Base-by-base conservation (phyloP, 1,139 yeast species). In the Yamadazyma taylorii region DNA sequence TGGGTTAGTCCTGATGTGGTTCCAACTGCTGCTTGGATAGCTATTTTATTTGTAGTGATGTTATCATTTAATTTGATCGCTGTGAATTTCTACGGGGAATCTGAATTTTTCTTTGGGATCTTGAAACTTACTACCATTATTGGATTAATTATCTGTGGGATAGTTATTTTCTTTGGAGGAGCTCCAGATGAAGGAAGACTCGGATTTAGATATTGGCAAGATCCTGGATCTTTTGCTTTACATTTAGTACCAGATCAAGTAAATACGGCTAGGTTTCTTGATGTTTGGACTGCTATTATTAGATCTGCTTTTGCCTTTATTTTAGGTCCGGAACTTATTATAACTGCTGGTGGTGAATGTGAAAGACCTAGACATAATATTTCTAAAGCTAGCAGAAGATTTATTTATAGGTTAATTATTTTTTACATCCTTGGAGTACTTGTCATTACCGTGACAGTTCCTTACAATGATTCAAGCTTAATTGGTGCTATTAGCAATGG, bases 271-370 rank as follows among this genome's bases (percentile, higher is more conserved):
- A 45, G 46, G 32, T 60, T 60, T 33, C 41, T 52, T 17, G 68
- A 56, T 11, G 56, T 60, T 31, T 59, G 63, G 63, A 54, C 54
- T 32, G 50, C 56, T 16, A 45, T 61, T 8, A 55, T 59, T 12
- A 63, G 60, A 12, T 58, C 60, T 39, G 55, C 63, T 13, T 60
- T 51, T 40, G 63, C 64, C 8, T 66, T 66, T 8, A 51, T 58
- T 34, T 68, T 73, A 51, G 51, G 66, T 38, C 78, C 85, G 14
- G 90, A 83, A 58, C 58, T 61, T 16, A 66, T 74, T 30, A 65
- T 72, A 21, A 43, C 71, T 30, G 60, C 75, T 12, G 72, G 73
- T 17, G 74, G 78, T 14, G 81, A 76, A 54, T 69, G 74, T 16
- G 47, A 62, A 45, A 60, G 69, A 46, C 79, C 79, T 35, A 63